Base-by-base conservation (phyloP, 108 stramenopile genomes). In the Fragilariopsis cylindrus region DNA sequence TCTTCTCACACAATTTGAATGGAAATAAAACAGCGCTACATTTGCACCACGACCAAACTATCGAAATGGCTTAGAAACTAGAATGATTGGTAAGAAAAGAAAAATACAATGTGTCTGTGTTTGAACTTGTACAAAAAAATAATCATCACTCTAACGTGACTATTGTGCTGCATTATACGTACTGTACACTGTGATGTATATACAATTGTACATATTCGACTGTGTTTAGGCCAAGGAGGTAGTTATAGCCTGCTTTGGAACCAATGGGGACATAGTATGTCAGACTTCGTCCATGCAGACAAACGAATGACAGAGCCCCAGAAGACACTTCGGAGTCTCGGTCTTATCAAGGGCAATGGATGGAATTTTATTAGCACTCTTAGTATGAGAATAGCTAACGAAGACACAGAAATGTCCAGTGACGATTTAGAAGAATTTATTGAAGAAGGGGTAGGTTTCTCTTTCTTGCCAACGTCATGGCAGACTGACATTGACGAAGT, bases 201-300 rank as follows among this genome's bases (percentile, higher is more conserved):
- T 30, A 30, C 30, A 30, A 30, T 30, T 30, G 30, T 30, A 30
- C 30, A 30, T 30, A 30, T 30, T 30, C 30, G 30, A 30, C 30
- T 30, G 30, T 30, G 30, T 30, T 30, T 71, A 63, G 76, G 70
- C 19, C 77, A 76, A 18, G 88, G 85, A 47, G 85, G 81, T 12
- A 76, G 79, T 15, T 89, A 89, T 63, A 80, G 78, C 3, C 39
- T 86, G 6, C 58, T 72, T 12, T 89, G 88, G 88, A 57, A 76
- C 45, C 80, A 81, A 45, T 89, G 88, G 88, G 88, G 88, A 16
- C 80, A 84, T 70, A 86, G 82, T 3, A 72, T 89, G 67, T 58
- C 57, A n/a, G 88, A 89, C 74, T 83, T 83, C 66, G 76, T 63
- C 3, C 54, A 82, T 67, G 68, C 84, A 5, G 70, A 76, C 12